phyloP scores from a whole-genome alignment of 2,329 filamentous ascomycete genomes.

The Aureobasidium subglaciale region DNA sequence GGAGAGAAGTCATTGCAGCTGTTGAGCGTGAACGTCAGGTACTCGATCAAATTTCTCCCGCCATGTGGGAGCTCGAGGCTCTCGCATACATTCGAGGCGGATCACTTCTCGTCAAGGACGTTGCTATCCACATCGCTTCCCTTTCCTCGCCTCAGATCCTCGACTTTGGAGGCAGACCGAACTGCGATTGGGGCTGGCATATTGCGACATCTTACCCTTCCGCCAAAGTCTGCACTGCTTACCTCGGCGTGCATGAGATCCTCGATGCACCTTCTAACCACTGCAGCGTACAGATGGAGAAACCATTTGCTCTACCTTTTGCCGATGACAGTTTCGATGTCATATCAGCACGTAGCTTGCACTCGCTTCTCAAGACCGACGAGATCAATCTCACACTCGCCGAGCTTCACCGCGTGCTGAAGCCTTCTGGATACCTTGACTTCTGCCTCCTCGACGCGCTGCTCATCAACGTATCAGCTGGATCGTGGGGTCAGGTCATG shows the following conservation, averaged over 20 bases:
- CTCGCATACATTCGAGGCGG: slow-evolving; percentile 54
- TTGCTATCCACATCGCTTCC: slow-evolving; percentile 31
- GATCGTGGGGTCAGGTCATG: slow-evolving; percentile 66
- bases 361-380: slow-evolving; percentile 75
- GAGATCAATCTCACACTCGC: slow-evolving; percentile 81
- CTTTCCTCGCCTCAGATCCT: slow-evolving; percentile 58
- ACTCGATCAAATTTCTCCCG: slow-evolving; percentile 58
- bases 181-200: slow-evolving; percentile 95
- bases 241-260: slow-evolving; percentile 55
- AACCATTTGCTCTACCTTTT: slow-evolving; percentile 77
- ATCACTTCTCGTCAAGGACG: slow-evolving; percentile 50
- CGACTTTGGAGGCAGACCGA: slow-evolving; percentile 76
- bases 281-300: slow-evolving; percentile 52
- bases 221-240: slow-evolving; percentile 68
- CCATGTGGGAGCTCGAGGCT: slow-evolving; percentile 58
- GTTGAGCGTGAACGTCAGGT: slow-evolving; percentile 74
- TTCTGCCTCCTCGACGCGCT: slow-evolving; percentile 87
- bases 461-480: slow-evolving; percentile 67
- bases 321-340: slow-evolving; percentile 81
- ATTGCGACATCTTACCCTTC: slow-evolving; percentile 79
- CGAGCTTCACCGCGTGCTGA: slow-evolving; percentile 86
- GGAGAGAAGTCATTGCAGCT: slow-evolving; percentile 26
- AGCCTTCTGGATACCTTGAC: slow-evolving; percentile 87
- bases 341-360: slow-evolving; percentile 80
- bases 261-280: slow-evolving; percentile 83